Base-by-base conservation (phyloP, 495 filamentous ascomycete genomes). In the Annulohypoxylon nitens region DNA sequence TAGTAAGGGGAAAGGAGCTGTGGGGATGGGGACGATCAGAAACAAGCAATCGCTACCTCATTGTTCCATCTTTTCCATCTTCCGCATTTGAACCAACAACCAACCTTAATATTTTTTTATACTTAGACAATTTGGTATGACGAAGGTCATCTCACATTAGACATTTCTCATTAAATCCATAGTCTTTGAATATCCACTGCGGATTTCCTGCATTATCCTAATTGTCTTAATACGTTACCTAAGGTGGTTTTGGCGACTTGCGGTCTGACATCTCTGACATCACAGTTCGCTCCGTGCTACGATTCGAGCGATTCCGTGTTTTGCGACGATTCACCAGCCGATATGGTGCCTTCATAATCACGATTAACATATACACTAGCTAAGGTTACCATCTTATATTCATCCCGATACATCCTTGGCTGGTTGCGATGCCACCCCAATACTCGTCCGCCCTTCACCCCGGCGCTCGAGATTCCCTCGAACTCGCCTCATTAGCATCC, bases 401-500 rank as follows among this genome's bases (percentile, higher is more conserved):
- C 20, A n/a, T 57, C 20, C 48, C 63, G 33, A 64, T 55, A 71
- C 50, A 64, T 11, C 45, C 43, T 51, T 39, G 71, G 57, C 68
- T 62, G 65, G 59, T 55, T 71, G 70, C 79, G 33, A 85, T 84
- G 83, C 81, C 83, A 59, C 76, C 79, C 16, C 79, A 81, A 50
- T 86, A 86, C 76, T 82, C 80, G 59, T 79, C 83, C 70, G 85
- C 81, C 69, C 84, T 83, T 26, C 80, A 81, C 43, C 75, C 79
- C 23, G 73, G 76, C 58, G 86, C 89, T 53, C 92, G 96, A 76
- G 96, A 98, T 86, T 99, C 96, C 61, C 90, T 99, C 71, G 96
- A 99, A 83, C 92, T 99, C 53, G 96, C 94, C 59, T 97, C 94
- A 30, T 90, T 99, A 63, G 96, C 96, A 11, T 93, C 90, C 53